phyloP scores from a whole-genome alignment of 2,329 filamentous ascomycete species.

The Didymella segeticola region DNA sequence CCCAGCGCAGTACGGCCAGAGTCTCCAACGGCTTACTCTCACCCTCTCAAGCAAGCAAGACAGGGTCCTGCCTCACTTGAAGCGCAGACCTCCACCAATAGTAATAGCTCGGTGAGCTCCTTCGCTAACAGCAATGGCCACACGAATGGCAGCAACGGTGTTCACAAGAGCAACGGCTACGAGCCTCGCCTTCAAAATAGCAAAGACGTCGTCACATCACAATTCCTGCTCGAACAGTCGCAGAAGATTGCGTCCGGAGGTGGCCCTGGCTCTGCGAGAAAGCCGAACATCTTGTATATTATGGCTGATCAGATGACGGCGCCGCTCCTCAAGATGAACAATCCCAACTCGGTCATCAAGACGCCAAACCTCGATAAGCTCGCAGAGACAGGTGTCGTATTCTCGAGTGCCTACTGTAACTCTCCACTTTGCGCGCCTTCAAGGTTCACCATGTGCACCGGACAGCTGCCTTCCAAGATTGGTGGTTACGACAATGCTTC shows the following conservation, averaged over 20 bases:
- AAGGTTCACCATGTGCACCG: constrained; percentile 92
- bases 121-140: constrained; percentile 23
- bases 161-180: constrained; percentile 16
- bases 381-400: constrained; percentile 82
- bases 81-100: constrained; percentile 28
- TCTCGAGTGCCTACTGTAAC: constrained; percentile 93
- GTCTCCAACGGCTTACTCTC: constrained; percentile 23
- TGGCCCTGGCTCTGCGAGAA: constrained; percentile 33
- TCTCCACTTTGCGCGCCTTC: constrained; percentile 91
- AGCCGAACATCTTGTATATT: constrained; percentile 86
- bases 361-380: constrained; percentile 88
- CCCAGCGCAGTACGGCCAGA: constrained; percentile 40
- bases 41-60: constrained; percentile 27
- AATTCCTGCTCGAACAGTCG: constrained; percentile 36
- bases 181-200: constrained; percentile 23
- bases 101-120: constrained; percentile 24
- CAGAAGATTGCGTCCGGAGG: constrained; percentile 30
- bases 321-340: constrained; percentile 90
- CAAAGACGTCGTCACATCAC: constrained; percentile 34
- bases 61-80: constrained; percentile 32
- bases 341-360: constrained; percentile 85
- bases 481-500: constrained; percentile 91
- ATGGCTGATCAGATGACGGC: constrained; percentile 97
- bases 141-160: constrained; percentile 22
- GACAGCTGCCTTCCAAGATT: constrained; percentile 89